A percentile compares a stretch with the other conserved stretches of the same genome.
Evolutionary conservation across 2,329 filamentous ascomycete genomes (phyloP).

Genomic region (Colletotrichum zoysiae): DNA sequence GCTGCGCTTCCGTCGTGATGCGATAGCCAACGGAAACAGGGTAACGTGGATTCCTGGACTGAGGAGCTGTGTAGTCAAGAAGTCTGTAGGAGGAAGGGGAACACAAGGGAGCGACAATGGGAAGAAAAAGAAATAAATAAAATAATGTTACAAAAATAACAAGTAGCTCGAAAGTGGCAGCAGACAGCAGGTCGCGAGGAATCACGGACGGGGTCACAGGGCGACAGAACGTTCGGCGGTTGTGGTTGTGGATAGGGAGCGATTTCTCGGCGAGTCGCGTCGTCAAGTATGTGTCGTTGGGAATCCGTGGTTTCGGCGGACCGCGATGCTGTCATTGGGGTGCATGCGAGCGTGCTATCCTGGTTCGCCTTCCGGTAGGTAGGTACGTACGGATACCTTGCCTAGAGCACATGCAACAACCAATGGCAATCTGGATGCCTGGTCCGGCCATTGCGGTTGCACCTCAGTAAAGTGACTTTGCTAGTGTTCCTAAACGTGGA

Average conservation of each 20-base stretch:
- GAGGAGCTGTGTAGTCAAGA: conserved; percentile 20
- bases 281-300: conserved; percentile 30
- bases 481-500: background rate
- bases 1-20: conserved; percentile 11
- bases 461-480: background rate
- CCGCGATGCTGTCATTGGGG: conserved; percentile 38
- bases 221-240: conserved; percentile 2
- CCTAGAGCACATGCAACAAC: conserved; percentile 1
- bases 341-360: conserved; percentile 31
- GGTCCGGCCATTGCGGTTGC: conserved; percentile 6
- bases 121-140: background rate
- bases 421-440: conserved; percentile 3
- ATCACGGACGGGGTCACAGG: conserved; percentile 2
- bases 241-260: conserved; percentile 5
- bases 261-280: conserved; percentile 30
- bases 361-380: conserved; percentile 11
- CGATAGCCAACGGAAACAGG: conserved; percentile 7
- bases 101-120: conserved; percentile 9
- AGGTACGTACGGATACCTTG: background rate
- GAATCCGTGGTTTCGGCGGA: conserved; percentile 24
- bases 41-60: conserved; percentile 15
- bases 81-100: conserved; percentile 1
- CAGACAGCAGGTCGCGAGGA: conserved; percentile 3
- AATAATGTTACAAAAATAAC: conserved; percentile 14
- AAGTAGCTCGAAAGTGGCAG: background rate